These are phyloP conservation scores for Pestalotiopsis sp. DNA, from an alignment of 2,329 filamentous ascomycete genomes.

Conservation along the genomic window DNA sequence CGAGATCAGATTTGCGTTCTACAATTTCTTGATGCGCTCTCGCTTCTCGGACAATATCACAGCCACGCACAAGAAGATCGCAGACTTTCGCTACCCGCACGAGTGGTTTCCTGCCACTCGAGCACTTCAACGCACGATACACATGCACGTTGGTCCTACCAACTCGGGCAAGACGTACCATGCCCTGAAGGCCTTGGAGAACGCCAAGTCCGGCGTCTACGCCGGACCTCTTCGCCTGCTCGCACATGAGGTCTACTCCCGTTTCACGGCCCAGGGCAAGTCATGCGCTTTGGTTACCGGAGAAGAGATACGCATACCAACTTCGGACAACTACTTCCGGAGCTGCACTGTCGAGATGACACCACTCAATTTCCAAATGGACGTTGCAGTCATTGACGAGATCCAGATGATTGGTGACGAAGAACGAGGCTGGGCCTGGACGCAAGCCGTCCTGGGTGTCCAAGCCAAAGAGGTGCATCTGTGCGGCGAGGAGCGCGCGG, in stretches of 20 bases:
- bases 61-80: slow-evolving; percentile 63
- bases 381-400: slow-evolving; percentile 96
- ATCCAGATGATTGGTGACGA: slow-evolving; percentile 92
- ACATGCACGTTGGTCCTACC: slow-evolving; percentile 93
- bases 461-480: slow-evolving; percentile 89
- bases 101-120: slow-evolving; percentile 93
- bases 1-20: slow-evolving; percentile 71
- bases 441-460: slow-evolving; percentile 82
- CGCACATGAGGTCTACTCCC: slow-evolving; percentile 92
- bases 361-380: slow-evolving; percentile 58
- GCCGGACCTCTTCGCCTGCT: slow-evolving; percentile 86
- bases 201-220: slow-evolving; percentile 77
- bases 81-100: slow-evolving; percentile 84
- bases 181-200: slow-evolving; percentile 82
- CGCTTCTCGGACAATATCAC: slow-evolving; percentile 59
- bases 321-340: slow-evolving; percentile 60
- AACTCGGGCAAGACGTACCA: slow-evolving; percentile 99
- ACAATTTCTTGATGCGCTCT: slow-evolving; percentile 61
- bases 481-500: slow-evolving; percentile 84
- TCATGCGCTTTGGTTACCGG: slow-evolving; percentile 84
- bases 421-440: slow-evolving; percentile 92
- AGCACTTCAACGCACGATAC: slow-evolving; percentile 76
- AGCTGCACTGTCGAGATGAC: slow-evolving; percentile 96
- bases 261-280: slow-evolving; percentile 77
- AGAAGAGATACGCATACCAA: slow-evolving; percentile 78